A percentile compares a stretch with the other conserved stretches of the same genome.
Evolutionary conservation across 208 protist genomes (phyloP).

Genomic region (Trypanosoma brucei): DNA sequence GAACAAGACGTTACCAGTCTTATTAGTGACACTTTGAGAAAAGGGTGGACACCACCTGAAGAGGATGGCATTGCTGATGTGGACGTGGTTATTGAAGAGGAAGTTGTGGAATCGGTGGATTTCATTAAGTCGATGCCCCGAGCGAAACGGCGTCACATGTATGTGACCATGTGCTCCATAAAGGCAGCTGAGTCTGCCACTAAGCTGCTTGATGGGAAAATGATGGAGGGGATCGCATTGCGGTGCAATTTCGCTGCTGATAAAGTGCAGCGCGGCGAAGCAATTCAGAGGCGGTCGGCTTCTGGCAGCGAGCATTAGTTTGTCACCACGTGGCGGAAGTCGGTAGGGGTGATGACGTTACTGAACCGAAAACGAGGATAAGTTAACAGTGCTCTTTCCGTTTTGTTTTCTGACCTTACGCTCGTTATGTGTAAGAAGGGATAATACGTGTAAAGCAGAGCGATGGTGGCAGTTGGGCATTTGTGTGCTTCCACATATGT

Average conservation of each 20-base stretch:
- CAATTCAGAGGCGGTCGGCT: constrained; percentile 40
- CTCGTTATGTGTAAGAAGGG: too few species aligned
- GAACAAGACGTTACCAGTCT: constrained; percentile 55
- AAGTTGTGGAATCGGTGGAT: constrained; percentile 65
- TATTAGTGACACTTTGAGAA: constrained; percentile 26
- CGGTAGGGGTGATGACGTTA: background rate
- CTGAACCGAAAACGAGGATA: too few species aligned
- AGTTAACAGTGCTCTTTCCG: too few species aligned
- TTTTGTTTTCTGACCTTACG: too few species aligned
- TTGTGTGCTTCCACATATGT: too few species aligned
- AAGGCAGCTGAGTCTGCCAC: constrained; percentile 42
- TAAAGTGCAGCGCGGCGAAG: constrained; percentile 68
- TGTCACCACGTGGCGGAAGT: background rate
- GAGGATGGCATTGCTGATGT: constrained; percentile 30
- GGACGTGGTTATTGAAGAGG: constrained; percentile 3
- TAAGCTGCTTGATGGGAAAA: constrained; percentile 47
- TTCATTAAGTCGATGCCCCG: constrained; percentile 53
- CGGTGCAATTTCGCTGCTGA: constrained; percentile 86
- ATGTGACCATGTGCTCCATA: constrained; percentile 62
- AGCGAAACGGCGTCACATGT: constrained; percentile 69
- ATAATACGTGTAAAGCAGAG: too few species aligned
- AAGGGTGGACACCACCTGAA: background rate
- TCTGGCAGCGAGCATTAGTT: background rate
- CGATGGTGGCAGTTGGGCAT: too few species aligned
- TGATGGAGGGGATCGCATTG: constrained; percentile 40